These are phyloP conservation scores for Botryotinia calthae DNA, from an alignment of 2,329 filamentous ascomycete species.

Conservation along the genomic window DNA sequence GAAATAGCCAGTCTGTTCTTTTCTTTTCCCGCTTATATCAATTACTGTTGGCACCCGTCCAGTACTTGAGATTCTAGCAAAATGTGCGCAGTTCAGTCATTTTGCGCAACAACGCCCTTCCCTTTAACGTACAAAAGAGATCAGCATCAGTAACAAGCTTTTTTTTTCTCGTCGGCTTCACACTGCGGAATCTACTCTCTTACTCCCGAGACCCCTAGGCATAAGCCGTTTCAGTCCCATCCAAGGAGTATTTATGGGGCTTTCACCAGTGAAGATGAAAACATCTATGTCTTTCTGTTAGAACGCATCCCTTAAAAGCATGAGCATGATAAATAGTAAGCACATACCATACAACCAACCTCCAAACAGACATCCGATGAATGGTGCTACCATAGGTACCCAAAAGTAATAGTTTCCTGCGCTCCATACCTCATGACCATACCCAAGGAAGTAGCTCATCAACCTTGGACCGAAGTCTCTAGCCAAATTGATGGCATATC, in stretches of 20 bases:
- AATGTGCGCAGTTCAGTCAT: background rate
- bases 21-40: background rate
- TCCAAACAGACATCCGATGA: constrained; percentile 61
- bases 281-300: constrained; percentile 40
- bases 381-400: constrained; percentile 71
- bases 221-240: constrained; percentile 33
- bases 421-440: constrained; percentile 65
- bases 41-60: background rate
- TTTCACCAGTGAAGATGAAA: constrained; percentile 47
- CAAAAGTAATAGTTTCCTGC: constrained; percentile 71
- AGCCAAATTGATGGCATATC: constrained; percentile 72
- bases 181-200: background rate
- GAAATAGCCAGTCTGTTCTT: background rate
- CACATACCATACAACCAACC: constrained; percentile 58
- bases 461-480: constrained; percentile 68
- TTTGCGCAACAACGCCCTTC: background rate
- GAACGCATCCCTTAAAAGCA: background rate
- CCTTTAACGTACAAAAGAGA: background rate
- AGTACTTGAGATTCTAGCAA: background rate
- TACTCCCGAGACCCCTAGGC: background rate
- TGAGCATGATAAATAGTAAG: background rate
- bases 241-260: constrained; percentile 37
- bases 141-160: too few species aligned
- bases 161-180: background rate
- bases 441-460: constrained; percentile 65